Base-by-base conservation (phyloP, 495 filamentous ascomycete genomes). In the Amniculicola lignicola region DNA sequence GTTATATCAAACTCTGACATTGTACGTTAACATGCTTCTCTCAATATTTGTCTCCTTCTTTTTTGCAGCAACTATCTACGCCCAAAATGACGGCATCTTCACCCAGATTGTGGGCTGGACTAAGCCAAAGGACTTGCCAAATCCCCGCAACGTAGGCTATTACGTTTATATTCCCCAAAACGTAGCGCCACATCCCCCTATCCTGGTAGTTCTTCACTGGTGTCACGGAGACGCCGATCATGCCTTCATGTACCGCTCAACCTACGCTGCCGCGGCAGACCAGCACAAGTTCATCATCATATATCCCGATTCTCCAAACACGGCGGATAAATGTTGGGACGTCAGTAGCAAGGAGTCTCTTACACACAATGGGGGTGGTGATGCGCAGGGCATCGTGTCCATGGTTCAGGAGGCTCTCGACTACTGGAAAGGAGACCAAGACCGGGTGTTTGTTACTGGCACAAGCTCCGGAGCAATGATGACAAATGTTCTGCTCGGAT, bases 401-500 rank as follows among this genome's bases (percentile, higher is more conserved):
- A 80, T 81, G 78, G 77, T 81, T 51, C 75, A 74, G 37, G 80
- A 76, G 62, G 70, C 76, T 1, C 45, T 81, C n/a, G 35, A 49
- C 37, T 73, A 72, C 42, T 80, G 82, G 66, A 64, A 50, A 19
- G 79, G 55, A 27, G 76, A 83, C 65, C 28, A 68, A 27, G 59
- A 63, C 29, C 67, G 66, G 16, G 75, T 83, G 37, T 81, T 75
- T 51, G 77, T 75, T 21, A 79, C 77, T 54, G 79, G 78, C 7
- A 71, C 67, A 7, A 79, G 75, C 0, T 81, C 78, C 10, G 79
- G 80, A 9, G 61, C 49, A 36, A 57, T 63, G 61, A 63, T 63
- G 61, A 63, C 61, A 7, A 82, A 81, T 59, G 77, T 81, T n/a
- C 64, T 84, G 65, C 75, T 72, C n/a, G 80, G 75, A 2, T 74